Percentiles rank a stretch among this genome's conserved stretches.
phyloP scores from a whole-genome alignment of 2,329 filamentous ascomycete genomes.

The Podosphaera fusca region DNA sequence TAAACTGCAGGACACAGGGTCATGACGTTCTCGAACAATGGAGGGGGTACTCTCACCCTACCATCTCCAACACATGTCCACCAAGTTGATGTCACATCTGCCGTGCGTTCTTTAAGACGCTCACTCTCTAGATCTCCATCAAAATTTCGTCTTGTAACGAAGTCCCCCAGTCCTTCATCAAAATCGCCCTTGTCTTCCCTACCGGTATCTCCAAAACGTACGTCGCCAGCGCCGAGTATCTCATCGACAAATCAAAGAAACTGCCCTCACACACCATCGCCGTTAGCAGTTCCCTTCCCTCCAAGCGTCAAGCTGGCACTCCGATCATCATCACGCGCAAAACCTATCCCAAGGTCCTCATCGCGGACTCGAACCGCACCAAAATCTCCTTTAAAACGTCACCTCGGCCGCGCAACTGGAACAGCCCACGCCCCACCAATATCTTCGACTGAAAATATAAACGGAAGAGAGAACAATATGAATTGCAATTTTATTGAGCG shows the following conservation, averaged over 20 bases:
- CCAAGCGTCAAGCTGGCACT: conserved; percentile 43
- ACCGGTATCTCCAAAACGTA: conserved; percentile 23
- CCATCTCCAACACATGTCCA: conserved; percentile 68
- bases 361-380: conserved; percentile 48
- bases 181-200: conserved; percentile 36
- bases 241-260: conserved; percentile 8
- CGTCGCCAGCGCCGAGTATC: conserved; percentile 27
- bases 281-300: conserved; percentile 39
- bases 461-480: conserved; percentile 21
- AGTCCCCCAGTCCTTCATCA: conserved; percentile 21
- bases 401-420: conserved; percentile 41
- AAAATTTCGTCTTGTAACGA: conserved; percentile 47
- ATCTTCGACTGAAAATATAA: conserved; percentile 11
- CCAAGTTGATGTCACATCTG: conserved; percentile 60
- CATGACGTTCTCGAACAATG: conserved; percentile 35
- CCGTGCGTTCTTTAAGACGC: conserved; percentile 61
- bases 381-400: conserved; percentile 61
- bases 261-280: conserved; percentile 23
- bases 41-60: conserved; percentile 61
- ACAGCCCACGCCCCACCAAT: conserved; percentile 35
- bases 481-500: conserved; percentile 21
- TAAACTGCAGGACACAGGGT: conserved; percentile 8
- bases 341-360: conserved; percentile 29
- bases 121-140: conserved; percentile 88
- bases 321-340: conserved; percentile 36